Conservation (phyloP, 2,329 filamentous ascomycete species). For the Hypoxylon sp. region DNA sequence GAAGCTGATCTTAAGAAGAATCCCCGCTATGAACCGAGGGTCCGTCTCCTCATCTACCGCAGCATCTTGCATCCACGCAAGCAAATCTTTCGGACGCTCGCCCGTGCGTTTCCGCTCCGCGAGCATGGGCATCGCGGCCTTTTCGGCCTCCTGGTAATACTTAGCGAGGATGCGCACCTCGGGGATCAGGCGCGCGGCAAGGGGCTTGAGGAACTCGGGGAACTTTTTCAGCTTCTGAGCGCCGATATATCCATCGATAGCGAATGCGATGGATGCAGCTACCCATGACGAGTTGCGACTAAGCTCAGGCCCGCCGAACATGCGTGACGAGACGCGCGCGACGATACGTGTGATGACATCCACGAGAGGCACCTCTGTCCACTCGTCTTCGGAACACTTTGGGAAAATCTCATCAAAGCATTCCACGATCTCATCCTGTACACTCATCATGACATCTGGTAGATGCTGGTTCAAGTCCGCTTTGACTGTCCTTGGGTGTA, state of each 20-base stretch:
- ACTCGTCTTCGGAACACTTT: conserved; percentile 42
- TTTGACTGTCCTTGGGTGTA: conserved; percentile 51
- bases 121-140: conserved; percentile 41
- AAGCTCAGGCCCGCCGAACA: conserved; percentile 46
- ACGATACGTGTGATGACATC: conserved; percentile 50
- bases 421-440: conserved; percentile 48
- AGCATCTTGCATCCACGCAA: conserved; percentile 43
- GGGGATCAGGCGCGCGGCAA: conserved; percentile 36
- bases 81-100: conserved; percentile 21
- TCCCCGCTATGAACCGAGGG: conserved; percentile 46
- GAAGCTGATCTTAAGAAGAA: conserved; percentile 46
- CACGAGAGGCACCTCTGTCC: conserved; percentile 48
- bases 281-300: conserved; percentile 45
- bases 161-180: conserved; percentile 38
- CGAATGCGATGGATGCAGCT: conserved; percentile 42
- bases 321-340: conserved; percentile 51
- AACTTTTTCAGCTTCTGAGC: conserved; percentile 46
- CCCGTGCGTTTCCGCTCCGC: conserved; percentile 23
- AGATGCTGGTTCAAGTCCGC: conserved; percentile 49
- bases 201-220: conserved; percentile 17
- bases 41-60: conserved; percentile 41
- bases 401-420: conserved; percentile 46
- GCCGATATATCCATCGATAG: conserved; percentile 43
- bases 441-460: conserved; percentile 40
- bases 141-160: conserved; percentile 37